These are phyloP conservation scores for Prorocentrum cordatum DNA, from an alignment of 169 alveolate genomes.

Conservation along the genomic window DNA sequence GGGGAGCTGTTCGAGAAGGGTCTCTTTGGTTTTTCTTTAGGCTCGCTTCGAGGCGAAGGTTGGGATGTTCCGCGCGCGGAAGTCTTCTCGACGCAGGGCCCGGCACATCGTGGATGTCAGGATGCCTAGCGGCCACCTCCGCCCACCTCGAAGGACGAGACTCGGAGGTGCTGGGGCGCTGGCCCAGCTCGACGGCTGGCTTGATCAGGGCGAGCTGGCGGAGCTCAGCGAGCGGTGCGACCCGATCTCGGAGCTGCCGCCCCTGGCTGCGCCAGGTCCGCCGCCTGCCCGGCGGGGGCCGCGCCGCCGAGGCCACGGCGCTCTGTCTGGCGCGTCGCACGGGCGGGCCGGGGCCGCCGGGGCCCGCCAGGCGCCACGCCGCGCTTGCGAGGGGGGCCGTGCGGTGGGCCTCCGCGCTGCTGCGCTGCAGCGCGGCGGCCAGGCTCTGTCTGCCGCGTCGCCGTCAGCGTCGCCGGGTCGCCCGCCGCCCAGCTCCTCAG, in stretches of 20 bases:
- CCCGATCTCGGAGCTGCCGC: neutral
- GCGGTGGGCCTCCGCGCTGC: too few relatives aligned
- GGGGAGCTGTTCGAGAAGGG: neutral
- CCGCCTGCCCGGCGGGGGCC: too few relatives aligned
- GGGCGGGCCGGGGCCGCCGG: too few relatives aligned
- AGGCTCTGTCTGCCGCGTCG: too few relatives aligned
- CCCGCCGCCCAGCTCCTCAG: too few relatives aligned
- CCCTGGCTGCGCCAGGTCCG: too few relatives aligned
- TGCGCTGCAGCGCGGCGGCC: too few relatives aligned
- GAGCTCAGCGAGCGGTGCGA: neutral
- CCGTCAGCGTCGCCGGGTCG: too few relatives aligned
- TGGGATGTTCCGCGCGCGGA: neutral
- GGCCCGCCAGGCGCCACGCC: too few relatives aligned
- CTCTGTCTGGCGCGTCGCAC: too few relatives aligned
- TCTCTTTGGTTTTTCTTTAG: neutral
- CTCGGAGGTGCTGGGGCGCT: slow-evolving; percentile 11
- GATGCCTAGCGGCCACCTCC: neutral
- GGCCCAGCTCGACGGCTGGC: neutral
- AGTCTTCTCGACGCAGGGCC: neutral
- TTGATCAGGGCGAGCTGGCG: neutral
- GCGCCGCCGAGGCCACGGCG: too few relatives aligned
- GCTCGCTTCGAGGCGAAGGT: neutral
- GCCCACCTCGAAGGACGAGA: neutral
- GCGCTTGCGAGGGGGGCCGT: too few relatives aligned
- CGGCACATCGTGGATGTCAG: neutral